Conservation (phyloP, 2,329 filamentous ascomycete genomes). For the Venturia oleaginea region DNA sequence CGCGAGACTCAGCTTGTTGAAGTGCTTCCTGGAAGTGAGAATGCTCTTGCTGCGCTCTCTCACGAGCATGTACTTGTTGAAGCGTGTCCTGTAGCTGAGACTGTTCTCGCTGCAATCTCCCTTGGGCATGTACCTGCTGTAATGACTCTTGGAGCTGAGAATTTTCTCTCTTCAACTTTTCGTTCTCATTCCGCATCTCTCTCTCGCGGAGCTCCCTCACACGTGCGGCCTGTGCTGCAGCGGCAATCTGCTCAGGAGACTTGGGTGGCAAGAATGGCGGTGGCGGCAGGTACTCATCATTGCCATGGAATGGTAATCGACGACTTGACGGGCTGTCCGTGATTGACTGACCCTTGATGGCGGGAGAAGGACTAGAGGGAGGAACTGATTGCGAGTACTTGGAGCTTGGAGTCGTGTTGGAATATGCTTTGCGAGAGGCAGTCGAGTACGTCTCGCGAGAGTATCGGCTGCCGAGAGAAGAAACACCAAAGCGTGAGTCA, state of each 20-base stretch:
- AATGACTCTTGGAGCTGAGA: conserved; percentile 8
- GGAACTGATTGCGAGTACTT: not conserved
- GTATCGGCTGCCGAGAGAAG: not conserved
- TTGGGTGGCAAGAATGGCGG: conserved; percentile 3
- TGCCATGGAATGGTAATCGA: conserved; percentile 11
- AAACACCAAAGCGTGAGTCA: not conserved
- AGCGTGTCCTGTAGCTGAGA: conserved; percentile 6
- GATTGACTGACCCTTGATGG: not conserved
- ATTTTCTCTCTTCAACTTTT: conserved; percentile 6
- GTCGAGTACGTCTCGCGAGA: not conserved
- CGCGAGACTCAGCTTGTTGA: not conserved
- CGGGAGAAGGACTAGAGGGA: not conserved
- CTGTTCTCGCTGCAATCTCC: conserved; percentile 1
- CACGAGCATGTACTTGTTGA: not conserved
- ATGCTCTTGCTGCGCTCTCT: not conserved
- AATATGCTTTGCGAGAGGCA: not conserved
- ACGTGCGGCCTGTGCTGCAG: not conserved
- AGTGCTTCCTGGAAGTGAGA: not conserved
- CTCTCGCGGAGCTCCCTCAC: not conserved
- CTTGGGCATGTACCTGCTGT: not conserved
- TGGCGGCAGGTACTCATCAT: not conserved
- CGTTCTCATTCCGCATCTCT: not conserved
- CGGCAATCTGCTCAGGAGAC: not conserved
- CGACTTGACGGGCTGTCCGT: not conserved
- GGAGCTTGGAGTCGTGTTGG: not conserved